A percentile compares a stretch with the other conserved stretches of the same genome.
Conservation (phyloP, 805 yeast genomes). For the Metschnikowia lachancei region DNA sequence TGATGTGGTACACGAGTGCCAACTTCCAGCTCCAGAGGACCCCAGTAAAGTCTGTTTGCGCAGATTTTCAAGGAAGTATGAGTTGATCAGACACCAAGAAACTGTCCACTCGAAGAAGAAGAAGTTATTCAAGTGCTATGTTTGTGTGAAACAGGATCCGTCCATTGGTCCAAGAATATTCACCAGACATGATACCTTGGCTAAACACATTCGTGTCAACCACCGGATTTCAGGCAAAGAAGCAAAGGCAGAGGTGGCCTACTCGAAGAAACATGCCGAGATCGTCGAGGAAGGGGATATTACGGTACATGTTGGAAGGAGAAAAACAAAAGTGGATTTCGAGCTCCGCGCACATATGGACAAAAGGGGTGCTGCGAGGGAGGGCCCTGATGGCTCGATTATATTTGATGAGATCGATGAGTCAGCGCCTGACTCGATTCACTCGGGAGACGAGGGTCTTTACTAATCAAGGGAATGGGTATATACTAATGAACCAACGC, state of each 20-base stretch:
- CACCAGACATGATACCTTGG: constrained; percentile 89
- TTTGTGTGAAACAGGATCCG: constrained; percentile 72
- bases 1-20: constrained; percentile 47
- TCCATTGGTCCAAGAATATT: constrained; percentile 68
- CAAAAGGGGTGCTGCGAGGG: constrained; percentile 23
- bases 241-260: constrained; percentile 47
- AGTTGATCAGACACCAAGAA: constrained; percentile 90
- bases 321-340: constrained; percentile 46
- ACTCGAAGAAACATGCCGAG: constrained; percentile 45
- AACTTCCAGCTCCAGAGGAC: constrained; percentile 44
- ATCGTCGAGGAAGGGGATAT: constrained; percentile 49
- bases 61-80: constrained; percentile 66
- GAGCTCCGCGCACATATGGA: constrained; percentile 47
- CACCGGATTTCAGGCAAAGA: constrained; percentile 47
- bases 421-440: constrained; percentile 17
- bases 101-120: constrained; percentile 90
- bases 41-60: constrained; percentile 41
- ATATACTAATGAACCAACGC: not conserved
- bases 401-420: constrained; percentile 18
- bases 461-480: not conserved
- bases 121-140: constrained; percentile 79
- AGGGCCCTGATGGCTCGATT: constrained; percentile 18
- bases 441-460: constrained; percentile 12
- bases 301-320: constrained; percentile 45
- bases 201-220: constrained; percentile 71